Conservation (phyloP, 441 rosid genomes). For the Populus tomentosa region DNA sequence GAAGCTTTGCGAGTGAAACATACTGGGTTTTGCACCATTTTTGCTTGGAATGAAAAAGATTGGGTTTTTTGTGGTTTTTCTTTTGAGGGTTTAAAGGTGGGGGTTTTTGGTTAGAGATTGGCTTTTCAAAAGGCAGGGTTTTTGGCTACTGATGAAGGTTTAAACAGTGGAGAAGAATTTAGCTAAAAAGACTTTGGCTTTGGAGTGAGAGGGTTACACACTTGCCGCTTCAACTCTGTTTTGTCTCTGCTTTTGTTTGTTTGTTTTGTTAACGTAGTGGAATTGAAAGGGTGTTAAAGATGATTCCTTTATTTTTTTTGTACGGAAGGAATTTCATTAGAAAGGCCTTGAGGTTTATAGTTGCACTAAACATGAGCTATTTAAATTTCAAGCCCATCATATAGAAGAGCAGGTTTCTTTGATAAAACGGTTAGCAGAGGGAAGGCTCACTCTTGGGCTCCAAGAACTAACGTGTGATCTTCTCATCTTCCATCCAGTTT, state of each 20-base stretch:
- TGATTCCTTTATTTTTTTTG: background rate
- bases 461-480: too few relatives aligned
- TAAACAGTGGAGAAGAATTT: background rate
- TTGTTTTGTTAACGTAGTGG: background rate
- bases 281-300: background rate
- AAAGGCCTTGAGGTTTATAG: background rate
- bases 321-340: background rate
- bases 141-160: background rate
- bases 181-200: background rate
- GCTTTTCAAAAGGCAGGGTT: background rate
- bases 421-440: background rate
- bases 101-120: background rate
- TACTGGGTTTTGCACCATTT: conserved; percentile 27
- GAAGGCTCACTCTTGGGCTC: background rate
- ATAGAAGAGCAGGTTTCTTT: background rate
- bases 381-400: background rate
- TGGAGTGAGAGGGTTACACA: background rate
- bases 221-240: background rate
- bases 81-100: background rate
- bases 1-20: conserved; percentile 37
- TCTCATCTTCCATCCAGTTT: too few relatives aligned
- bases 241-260: background rate
- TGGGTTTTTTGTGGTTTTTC: background rate
- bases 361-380: background rate
- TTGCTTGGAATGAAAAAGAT: background rate